Percentiles rank a stretch among this genome's conserved stretches.
Evolutionary conservation across 352 stramenopile species (phyloP).

Genomic region (Pythium insidiosum): DNA sequence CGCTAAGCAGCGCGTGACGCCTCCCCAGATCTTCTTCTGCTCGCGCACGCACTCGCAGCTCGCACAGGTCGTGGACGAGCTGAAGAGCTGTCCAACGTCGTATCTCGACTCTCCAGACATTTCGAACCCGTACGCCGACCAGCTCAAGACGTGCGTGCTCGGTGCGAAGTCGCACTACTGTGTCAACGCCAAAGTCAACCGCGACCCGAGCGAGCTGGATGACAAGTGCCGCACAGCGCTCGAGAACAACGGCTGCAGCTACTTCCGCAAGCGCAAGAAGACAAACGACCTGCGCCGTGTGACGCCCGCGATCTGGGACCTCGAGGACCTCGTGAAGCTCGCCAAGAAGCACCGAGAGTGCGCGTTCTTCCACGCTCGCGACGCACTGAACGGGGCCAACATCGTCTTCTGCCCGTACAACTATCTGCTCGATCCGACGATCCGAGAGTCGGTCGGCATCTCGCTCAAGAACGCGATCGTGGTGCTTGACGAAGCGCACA

Average conservation of each 20-base stretch:
- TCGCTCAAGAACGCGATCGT: constrained; percentile 69
- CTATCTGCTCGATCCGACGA: constrained; percentile 74
- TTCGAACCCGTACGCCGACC: constrained; percentile 22
- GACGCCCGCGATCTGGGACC: constrained; percentile 72
- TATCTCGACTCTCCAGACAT: constrained; percentile 38
- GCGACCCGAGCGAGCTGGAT: constrained; percentile 44
- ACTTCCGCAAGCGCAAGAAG: constrained; percentile 42
- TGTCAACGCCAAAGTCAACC: constrained; percentile 68
- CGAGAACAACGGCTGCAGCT: constrained; percentile 45
- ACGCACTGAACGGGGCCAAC: constrained; percentile 41
- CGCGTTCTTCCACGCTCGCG: constrained; percentile 63
- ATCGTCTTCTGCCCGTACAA: constrained; percentile 88
- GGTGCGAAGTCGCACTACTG: constrained; percentile 78
- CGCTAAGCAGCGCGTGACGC: constrained; percentile 19
- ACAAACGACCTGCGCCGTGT: constrained; percentile 38
- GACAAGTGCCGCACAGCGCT: constrained; percentile 65
- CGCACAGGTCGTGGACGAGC: constrained; percentile 69
- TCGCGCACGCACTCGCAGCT: constrained; percentile 86
- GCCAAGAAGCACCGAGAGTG: constrained; percentile 75
- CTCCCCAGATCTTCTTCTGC: constrained; percentile 79
- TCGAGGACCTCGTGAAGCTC: constrained; percentile 71
- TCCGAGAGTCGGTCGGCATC: constrained; percentile 62
- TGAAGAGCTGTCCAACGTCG: constrained; percentile 64
- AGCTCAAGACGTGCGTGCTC: constrained; percentile 72
- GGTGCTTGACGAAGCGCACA: constrained; percentile 83